Evolutionary conservation across 2,329 filamentous ascomycete species (phyloP), one percentile per base, ranked within the genome.

Genomic region (Polychaeton citri): DNA sequence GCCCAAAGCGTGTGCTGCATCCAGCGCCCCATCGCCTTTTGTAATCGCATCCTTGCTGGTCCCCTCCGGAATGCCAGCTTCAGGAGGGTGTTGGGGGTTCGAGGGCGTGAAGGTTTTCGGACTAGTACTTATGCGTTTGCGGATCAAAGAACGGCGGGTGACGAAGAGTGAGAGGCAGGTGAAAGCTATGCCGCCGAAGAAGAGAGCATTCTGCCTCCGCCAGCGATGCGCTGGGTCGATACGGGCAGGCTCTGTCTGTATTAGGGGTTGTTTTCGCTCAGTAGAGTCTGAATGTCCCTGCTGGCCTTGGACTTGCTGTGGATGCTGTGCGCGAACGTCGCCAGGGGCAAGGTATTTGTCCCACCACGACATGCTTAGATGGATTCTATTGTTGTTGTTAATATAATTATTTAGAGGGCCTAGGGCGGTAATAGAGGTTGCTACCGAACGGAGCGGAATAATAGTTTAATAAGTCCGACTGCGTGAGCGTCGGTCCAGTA

Each of bases 1-100:
- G 33, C 79, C 81, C 16, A 98, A 65, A 0, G 88, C 88, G 59
- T 93, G 81, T 21, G 81, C 61, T 1, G 88, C 88, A 43, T 95
- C 79, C 26, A 81, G 55, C 1, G 74, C 69, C 6, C 77, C 76
- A 50, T 79, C 44, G 6, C 40, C 10, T 34, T 33, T n/a, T 6
- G 30, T 79, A 15, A 28, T 28, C 7, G 24, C 12, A 12, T 10
- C 24, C 15, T 15, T 15, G 12, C 24, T 15, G 7, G 24, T 15
- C 5, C 24, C 24, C 24, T 28, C 24, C 3, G 24, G 24, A 10
- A 28, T 10, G 19, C 74, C 68, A 31, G 58, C 54, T 34, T 62
- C 54, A 4, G 60, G 54, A 6, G 32, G 31, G 13, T 38, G 13
- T 20, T 59, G 57, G 44, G 65, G 59, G 46, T 73, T 74, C 57